Evolutionary conservation across 768 basidiomycete species (phyloP), one percentile per base, ranked within the genome.

Genomic region (Leccinum boreale): DNA sequence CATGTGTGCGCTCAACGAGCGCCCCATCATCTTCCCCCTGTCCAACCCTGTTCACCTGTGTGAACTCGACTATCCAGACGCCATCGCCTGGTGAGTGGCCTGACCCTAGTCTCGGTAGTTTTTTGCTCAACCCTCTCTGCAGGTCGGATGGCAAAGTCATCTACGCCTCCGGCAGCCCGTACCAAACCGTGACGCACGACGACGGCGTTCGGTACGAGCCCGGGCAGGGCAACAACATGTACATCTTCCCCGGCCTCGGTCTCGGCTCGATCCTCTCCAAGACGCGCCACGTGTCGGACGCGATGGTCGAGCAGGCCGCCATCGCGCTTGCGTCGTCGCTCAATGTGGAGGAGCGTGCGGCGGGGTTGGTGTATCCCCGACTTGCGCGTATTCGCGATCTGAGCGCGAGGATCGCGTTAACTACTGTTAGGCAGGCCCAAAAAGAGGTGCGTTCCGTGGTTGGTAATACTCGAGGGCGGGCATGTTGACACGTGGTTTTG

Each of bases 201-300:
- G 70, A 79, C 33, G 82, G 81, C 24, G 79, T 74, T 47, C 59
- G 64, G 0, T 75, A 82, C 59, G 84, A 86, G 60, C 82, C 90
- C 1, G 87, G 86, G 0, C 90, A 92, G 69, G 88, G 89, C 10
- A 92, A 92, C 72, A 92, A 90, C 73, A 87, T 90, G 85, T 85
- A 85, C 70, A 83, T 85, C 63, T 84, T 83, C 72, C 81, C 80
- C 17, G 79, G 80, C 17, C 73, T 89, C 57, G 88, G 87, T 1
- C 73, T 88, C 58, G 87, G 87, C 5, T 65, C 81, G 9, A 83
- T 87, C 63, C 74, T 88, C 45, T 76, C 82, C 60, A 78, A 81
- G 62, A 79, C 86, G 3, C 76, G 70, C 15, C 81, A 79, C 54
- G 77, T 91, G 53, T 87, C 89, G 19, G 85, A 87, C 56, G 67